phyloP scores from a whole-genome alignment of 1,139 yeast species.

The Magnusiomyces magnusii region DNA sequence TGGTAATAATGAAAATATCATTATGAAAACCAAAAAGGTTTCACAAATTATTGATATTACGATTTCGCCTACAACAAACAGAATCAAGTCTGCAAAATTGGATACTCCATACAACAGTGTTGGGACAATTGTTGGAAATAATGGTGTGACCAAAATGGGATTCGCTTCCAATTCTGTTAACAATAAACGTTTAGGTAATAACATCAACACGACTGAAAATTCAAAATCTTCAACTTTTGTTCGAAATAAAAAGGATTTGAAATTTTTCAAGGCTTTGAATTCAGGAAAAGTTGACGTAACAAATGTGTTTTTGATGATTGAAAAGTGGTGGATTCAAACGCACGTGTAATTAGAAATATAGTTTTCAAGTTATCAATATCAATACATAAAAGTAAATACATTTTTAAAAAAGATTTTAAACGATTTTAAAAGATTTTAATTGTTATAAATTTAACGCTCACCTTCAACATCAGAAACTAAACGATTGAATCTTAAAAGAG shows the following conservation, averaged over 20 bases:
- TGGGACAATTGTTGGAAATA: not conserved
- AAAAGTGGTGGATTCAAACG: not conserved
- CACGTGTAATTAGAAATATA: not conserved
- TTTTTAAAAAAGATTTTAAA: too few relatives aligned
- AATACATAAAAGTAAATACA: not conserved
- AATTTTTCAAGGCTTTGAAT: not conserved
- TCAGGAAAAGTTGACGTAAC: not conserved
- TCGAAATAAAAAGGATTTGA: not conserved
- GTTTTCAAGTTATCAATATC: not conserved
- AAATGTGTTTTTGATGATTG: not conserved
- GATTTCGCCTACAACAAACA: not conserved
- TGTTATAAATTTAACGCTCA: not conserved
- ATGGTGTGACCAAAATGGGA: too few relatives aligned
- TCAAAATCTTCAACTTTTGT: not conserved
- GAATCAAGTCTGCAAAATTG: not conserved
- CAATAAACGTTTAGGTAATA: not conserved
- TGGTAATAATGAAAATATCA: not conserved
- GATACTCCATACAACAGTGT: not conserved
- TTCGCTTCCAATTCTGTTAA: not conserved
- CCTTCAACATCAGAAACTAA: not conserved
- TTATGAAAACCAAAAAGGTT: not conserved
- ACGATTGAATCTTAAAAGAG: constrained; percentile 23
- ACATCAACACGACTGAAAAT: not conserved
- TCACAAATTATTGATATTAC: not conserved
- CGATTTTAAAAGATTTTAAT: too few relatives aligned